Evolutionary conservation across 768 basidiomycete genomes (phyloP).

Genomic region (Naganishia vaughanmartiniae): DNA sequence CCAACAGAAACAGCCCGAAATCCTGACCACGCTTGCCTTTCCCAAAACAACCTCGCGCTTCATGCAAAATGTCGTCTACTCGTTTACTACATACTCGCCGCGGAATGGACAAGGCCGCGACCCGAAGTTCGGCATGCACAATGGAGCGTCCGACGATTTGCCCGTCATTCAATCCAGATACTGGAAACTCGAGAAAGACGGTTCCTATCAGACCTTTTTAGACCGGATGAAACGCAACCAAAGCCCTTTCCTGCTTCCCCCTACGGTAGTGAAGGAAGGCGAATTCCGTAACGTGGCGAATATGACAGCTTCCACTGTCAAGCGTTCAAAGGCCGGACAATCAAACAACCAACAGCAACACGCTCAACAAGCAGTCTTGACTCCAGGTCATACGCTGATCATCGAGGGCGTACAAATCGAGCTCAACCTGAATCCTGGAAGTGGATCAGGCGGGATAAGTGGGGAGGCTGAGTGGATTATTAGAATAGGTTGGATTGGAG

Average conservation of each 20-base stretch:
- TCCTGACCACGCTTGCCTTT: conserved; percentile 3
- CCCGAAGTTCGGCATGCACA: neutral
- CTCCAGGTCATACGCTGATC: conserved; percentile 7
- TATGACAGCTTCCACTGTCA: conserved; percentile 9
- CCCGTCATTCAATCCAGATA: conserved; percentile 10
- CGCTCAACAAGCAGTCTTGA: conserved; percentile 3
- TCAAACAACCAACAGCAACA: neutral
- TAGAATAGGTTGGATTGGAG: conserved; percentile 12
- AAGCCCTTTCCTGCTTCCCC: conserved; percentile 10
- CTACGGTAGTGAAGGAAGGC: conserved; percentile 3
- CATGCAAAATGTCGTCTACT: conserved; percentile 21
- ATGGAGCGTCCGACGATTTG: neutral
- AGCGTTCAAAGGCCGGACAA: neutral
- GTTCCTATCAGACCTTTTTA: conserved; percentile 6
- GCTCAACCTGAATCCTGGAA: conserved; percentile 15
- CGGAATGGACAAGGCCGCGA: neutral
- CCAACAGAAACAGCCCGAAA: conserved; percentile 13
- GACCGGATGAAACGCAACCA: conserved; percentile 18
- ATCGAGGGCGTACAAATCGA: conserved; percentile 18
- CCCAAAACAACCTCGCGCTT: neutral
- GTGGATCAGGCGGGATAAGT: neutral
- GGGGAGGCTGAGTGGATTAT: conserved; percentile 17
- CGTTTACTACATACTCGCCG: conserved; percentile 5
- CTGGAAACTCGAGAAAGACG: conserved; percentile 1
- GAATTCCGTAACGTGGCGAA: conserved; percentile 21